Conservation (phyloP, 345 rosid genomes). For the Mangifera indica region DNA sequence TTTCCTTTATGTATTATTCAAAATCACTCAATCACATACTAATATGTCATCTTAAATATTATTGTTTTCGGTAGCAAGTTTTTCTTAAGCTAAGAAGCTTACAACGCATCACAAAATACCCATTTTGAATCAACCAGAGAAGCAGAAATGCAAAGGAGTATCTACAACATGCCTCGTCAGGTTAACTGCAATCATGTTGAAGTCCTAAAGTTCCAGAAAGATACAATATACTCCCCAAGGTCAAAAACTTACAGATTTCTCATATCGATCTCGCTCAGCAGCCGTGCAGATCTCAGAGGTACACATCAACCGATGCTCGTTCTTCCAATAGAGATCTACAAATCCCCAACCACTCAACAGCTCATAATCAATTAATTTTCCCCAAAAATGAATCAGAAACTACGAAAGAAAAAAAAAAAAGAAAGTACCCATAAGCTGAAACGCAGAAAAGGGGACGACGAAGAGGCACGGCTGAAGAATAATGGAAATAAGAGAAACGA, state of each 20-base stretch:
- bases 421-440: conserved; percentile 68
- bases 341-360: background rate
- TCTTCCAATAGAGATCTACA: conserved; percentile 86
- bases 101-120: too few species aligned
- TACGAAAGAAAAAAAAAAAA: background rate
- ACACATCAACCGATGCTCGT: conserved; percentile 77
- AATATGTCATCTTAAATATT: too few species aligned
- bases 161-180: too few species aligned
- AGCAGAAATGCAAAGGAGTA: too few species aligned
- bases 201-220: too few species aligned
- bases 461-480: conserved; percentile 70
- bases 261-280: conserved; percentile 80
- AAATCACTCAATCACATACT: too few species aligned
- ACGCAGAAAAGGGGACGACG: conserved; percentile 74
- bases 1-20: too few species aligned
- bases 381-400: background rate
- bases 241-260: conserved; percentile 57
- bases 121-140: too few species aligned
- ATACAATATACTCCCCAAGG: too few species aligned
- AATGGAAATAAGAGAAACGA: conserved; percentile 68
- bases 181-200: too few species aligned
- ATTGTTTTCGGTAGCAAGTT: too few species aligned
- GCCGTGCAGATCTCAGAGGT: conserved; percentile 78
- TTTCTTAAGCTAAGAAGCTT: too few species aligned
- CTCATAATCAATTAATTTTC: conserved; percentile 1